Evolutionary conservation across 805 yeast genomes (phyloP).

Genomic region (Wickerhamiella lipophila): DNA sequence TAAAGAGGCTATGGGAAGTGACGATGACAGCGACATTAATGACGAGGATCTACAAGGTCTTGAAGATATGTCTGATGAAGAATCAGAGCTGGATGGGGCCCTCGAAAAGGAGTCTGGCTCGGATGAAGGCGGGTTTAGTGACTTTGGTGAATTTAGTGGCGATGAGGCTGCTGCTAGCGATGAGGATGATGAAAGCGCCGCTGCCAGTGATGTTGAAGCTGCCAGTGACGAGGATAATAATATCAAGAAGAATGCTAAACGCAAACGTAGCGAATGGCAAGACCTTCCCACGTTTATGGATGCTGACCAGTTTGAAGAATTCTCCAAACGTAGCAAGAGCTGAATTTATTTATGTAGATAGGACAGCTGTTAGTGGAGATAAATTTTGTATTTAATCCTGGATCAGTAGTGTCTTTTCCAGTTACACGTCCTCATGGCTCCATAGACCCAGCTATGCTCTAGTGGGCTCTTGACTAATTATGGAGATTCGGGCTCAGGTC

Average conservation of each 20-base stretch:
- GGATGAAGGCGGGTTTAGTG: conserved; percentile 28
- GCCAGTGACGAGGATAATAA: conserved; percentile 3
- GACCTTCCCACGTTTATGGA: conserved; percentile 21
- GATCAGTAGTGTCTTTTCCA: too few species aligned
- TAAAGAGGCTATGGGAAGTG: conserved; percentile 22
- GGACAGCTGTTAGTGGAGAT: not conserved
- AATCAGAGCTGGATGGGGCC: conserved; percentile 17
- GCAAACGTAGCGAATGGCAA: conserved; percentile 22
- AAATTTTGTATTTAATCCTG: too few species aligned
- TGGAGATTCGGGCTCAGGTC: conserved; percentile 15
- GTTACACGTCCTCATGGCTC: not conserved
- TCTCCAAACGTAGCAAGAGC: conserved; percentile 8
- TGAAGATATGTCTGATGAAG: conserved; percentile 18
- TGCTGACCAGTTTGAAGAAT: conserved; percentile 23
- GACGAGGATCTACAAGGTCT: conserved; percentile 23
- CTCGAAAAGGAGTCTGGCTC: conserved; percentile 19
- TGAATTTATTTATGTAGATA: conserved; percentile 1
- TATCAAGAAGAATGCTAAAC: conserved; percentile 14
- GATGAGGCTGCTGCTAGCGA: conserved; percentile 30
- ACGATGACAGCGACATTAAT: conserved; percentile 20
- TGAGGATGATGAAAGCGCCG: conserved; percentile 4
- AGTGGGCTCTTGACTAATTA: not conserved
- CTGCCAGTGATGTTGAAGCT: conserved; percentile 1
- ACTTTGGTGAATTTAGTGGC: conserved; percentile 20
- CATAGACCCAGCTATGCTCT: not conserved